Evolutionary conservation across 1,284 basidiomycete species (phyloP), one percentile per base, ranked within the genome.

Genomic region (Cystobasidium pallidum): DNA sequence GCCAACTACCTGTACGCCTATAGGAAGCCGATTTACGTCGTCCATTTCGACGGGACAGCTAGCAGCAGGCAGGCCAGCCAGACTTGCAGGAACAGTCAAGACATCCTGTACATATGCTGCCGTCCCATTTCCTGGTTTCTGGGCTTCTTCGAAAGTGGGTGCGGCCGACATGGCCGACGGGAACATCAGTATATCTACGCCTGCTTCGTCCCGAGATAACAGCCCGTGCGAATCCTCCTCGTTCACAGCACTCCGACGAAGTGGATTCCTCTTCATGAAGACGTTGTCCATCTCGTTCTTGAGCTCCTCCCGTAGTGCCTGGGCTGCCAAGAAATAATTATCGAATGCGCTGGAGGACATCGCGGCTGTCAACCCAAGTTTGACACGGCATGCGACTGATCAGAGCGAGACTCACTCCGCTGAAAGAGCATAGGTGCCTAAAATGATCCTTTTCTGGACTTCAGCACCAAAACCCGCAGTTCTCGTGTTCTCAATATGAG

Each of bases 311-410:
- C 95, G 87, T 24, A 97, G 86, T 21, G 88, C 85, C 74, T 94
- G 89, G 0, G 96, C 94, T 82, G 95, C 91, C 2, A 98, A 85
- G 80, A 94, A 98, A 80, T 95, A 97, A 79, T 96, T 97, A 82
- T 98, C 91, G 80, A 94, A 96, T 17, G 92, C 93, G 75, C 92
- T 95, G 78, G 6, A 1, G 3, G 43, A 43, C 21, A 55, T 58
- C n/a, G 47, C 39, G 19, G 32, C 11, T 10, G 11, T 30, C 26
- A 36, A 36, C 13, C 13, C 6, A 57, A 41, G 4, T 32, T 32
- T 15, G 52, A 34, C n/a, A n/a, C n/a, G n/a, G n/a, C n/a, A n/a
- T n/a, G n/a, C n/a, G n/a, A n/a, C n/a, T n/a, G n/a, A n/a, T n/a
- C n/a, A n/a, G n/a, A 15, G 26, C 1, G 2, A 21, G 21, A 80